These are phyloP conservation scores for Crithidia bombi DNA, from an alignment of 208 protist species.

Conservation along the genomic window DNA sequence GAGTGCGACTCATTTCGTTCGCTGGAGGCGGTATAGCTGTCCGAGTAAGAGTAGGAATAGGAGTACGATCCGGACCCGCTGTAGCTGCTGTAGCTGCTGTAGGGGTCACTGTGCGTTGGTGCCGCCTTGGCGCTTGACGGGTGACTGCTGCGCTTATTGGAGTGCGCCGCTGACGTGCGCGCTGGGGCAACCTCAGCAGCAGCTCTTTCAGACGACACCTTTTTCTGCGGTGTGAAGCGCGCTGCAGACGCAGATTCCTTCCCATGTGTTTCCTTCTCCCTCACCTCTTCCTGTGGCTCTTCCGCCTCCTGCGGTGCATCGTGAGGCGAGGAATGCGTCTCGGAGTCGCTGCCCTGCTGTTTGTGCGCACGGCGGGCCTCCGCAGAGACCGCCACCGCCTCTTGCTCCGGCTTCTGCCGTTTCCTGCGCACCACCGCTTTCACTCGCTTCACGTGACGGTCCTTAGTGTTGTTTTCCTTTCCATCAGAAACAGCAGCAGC, in stretches of 20 bases:
- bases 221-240: background rate
- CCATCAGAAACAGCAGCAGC: background rate
- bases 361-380: background rate
- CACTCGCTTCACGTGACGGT: conserved; percentile 2
- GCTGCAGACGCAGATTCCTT: background rate
- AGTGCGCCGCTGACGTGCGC: background rate
- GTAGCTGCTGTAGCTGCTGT: conserved; percentile 19
- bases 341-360: background rate
- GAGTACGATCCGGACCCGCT: conserved; percentile 28
- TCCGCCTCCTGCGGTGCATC: background rate
- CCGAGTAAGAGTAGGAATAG: conserved; percentile 32
- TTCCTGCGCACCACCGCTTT: conserved; percentile 18
- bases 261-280: background rate
- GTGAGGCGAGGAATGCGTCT: background rate
- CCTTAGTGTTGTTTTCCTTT: background rate
- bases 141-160: background rate
- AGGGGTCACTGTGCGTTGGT: conserved; percentile 2
- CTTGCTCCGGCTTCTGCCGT: conserved; percentile 12
- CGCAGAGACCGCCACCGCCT: background rate
- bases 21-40: conserved; percentile 24
- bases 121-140: background rate
- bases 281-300: background rate
- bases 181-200: background rate
- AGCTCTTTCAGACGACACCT: background rate
- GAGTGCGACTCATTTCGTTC: background rate